Evolutionary conservation across 768 basidiomycete genomes (phyloP).

Genomic region (Butyriboletus loyo): DNA sequence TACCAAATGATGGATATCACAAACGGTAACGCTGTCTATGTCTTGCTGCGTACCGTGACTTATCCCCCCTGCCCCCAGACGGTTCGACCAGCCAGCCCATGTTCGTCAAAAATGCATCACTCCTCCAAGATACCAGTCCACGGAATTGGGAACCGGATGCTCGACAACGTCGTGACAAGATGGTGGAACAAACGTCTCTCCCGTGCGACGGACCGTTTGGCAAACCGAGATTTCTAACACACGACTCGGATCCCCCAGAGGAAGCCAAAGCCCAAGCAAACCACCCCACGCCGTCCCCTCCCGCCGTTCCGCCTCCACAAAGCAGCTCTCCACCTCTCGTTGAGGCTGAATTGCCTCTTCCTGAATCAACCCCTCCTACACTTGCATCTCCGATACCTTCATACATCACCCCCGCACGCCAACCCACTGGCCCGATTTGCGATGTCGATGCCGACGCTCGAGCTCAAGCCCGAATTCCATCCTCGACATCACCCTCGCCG

Average conservation of each 20-base stretch:
- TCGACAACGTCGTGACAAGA: neutral
- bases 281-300: slow-evolving; percentile 11
- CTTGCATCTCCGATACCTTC: neutral
- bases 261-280: neutral
- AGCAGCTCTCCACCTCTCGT: slow-evolving; percentile 28
- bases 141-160: neutral
- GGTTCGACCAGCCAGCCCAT: slow-evolving; percentile 4
- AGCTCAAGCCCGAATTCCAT: slow-evolving; percentile 45
- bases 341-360: slow-evolving; percentile 3
- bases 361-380: neutral
- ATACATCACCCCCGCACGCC: neutral
- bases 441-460: slow-evolving; percentile 20
- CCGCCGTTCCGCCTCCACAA: slow-evolving; percentile 21
- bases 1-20: slow-evolving; percentile 35
- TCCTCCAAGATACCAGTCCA: slow-evolving; percentile 19
- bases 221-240: slow-evolving; percentile 33
- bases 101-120: slow-evolving; percentile 19
- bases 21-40: slow-evolving; percentile 27
- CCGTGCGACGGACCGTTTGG: slow-evolving; percentile 27
- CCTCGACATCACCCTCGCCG: slow-evolving; percentile 53
- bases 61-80: slow-evolving; percentile 3
- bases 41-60: neutral
- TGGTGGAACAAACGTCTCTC: neutral
- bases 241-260: slow-evolving; percentile 21
- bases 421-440: slow-evolving; percentile 4